Percentiles rank a stretch among this genome's conserved stretches.
phyloP scores from a whole-genome alignment of 768 basidiomycete species.

The Crucibulum laeve region DNA sequence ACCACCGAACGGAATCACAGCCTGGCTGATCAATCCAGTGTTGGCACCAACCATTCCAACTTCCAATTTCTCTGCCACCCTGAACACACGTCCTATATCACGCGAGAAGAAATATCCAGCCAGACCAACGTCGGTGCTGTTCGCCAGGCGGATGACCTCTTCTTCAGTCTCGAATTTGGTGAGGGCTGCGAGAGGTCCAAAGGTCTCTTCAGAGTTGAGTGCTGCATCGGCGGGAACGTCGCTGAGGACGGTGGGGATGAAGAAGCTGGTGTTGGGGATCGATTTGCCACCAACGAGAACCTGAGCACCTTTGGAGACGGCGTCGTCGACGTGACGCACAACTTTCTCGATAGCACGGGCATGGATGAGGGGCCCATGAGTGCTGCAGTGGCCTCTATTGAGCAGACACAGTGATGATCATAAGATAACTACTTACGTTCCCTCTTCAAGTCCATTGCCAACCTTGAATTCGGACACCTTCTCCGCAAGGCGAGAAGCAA shows the following conservation, averaged over 20 bases:
- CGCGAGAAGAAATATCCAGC: constrained; percentile 91
- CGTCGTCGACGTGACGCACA: constrained; percentile 81
- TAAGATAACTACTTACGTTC: constrained; percentile 46
- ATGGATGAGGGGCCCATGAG: constrained; percentile 96
- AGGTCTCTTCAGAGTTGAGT: constrained; percentile 85
- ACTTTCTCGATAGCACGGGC: constrained; percentile 83
- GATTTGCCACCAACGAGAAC: constrained; percentile 86
- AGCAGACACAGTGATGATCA: not conserved
- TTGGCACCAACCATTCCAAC: constrained; percentile 90
- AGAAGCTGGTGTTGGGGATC: constrained; percentile 61
- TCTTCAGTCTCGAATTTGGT: constrained; percentile 93
- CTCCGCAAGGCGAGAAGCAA: constrained; percentile 82
- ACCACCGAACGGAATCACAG: constrained; percentile 84
- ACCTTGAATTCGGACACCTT: constrained; percentile 81
- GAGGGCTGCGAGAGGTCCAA: constrained; percentile 87
- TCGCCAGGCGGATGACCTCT: constrained; percentile 84
- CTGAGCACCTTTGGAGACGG: constrained; percentile 79
- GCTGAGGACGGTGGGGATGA: constrained; percentile 81
- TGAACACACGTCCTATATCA: constrained; percentile 87
- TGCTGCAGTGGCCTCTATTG: constrained; percentile 36
- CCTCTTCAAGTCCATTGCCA: constrained; percentile 80
- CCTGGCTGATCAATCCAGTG: constrained; percentile 75
- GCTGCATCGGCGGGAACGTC: constrained; percentile 72
- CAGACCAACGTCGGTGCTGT: constrained; percentile 77
- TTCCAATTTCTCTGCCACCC: constrained; percentile 91